Conservation (phyloP, 768 basidiomycete species). For the Amanita phalloides region DNA sequence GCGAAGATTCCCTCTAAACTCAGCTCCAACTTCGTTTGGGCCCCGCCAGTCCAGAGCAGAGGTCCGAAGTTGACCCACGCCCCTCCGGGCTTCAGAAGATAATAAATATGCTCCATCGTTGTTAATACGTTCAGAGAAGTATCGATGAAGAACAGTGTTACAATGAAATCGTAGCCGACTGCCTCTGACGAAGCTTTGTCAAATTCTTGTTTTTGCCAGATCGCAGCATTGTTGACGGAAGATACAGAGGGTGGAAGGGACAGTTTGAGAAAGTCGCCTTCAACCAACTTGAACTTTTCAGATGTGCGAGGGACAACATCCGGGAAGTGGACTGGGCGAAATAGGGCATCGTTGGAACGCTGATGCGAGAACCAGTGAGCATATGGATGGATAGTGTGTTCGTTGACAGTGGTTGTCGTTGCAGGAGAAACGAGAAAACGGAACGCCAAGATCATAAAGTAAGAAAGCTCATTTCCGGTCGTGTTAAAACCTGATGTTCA, state of each 20-base stretch:
- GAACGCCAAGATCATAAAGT: conserved; percentile 53
- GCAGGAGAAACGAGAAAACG: conserved; percentile 44
- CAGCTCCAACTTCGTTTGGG: conserved; percentile 42
- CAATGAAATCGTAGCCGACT: conserved; percentile 44
- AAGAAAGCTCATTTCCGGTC: conserved; percentile 54
- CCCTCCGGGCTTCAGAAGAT: conserved; percentile 49
- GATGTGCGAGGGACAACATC: conserved; percentile 45
- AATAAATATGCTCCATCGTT: conserved; percentile 46
- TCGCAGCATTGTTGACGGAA: neutral
- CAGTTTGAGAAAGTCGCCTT: conserved; percentile 48
- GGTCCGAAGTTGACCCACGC: conserved; percentile 68
- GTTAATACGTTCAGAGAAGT: conserved; percentile 43
- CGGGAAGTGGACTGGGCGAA: conserved; percentile 46
- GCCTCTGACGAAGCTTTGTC: neutral
- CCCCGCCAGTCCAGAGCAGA: conserved; percentile 50
- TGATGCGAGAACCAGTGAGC: conserved; percentile 68
- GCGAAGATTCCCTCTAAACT: conserved; percentile 53
- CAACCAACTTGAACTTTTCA: conserved; percentile 31
- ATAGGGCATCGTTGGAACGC: conserved; percentile 32
- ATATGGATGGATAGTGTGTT: conserved; percentile 50
- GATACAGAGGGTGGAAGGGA: conserved; percentile 11
- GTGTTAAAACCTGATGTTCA: conserved; percentile 37
- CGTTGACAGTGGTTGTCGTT: conserved; percentile 25
- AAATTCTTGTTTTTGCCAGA: neutral
- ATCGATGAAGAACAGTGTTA: conserved; percentile 61